phyloP scores from a whole-genome alignment of 73 alveolate species.

The Paramecium primaurelia region DNA sequence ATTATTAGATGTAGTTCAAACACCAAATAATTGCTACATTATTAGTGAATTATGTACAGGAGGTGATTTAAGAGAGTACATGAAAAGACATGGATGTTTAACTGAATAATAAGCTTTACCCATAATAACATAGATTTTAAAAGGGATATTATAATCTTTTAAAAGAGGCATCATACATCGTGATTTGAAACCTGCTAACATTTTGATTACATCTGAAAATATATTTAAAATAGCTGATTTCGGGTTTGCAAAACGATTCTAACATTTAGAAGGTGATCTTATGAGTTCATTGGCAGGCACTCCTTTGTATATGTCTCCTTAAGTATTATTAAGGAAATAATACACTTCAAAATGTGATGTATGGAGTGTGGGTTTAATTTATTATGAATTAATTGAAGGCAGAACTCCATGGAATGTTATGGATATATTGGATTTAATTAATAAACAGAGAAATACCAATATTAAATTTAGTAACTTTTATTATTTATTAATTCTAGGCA shows the following conservation, averaged over 20 bases:
- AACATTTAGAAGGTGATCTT: constrained; percentile 51
- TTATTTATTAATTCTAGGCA: not conserved
- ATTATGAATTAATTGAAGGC: constrained; percentile 58
- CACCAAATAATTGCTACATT: constrained; percentile 52
- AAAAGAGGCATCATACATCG: constrained; percentile 62
- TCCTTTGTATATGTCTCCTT: constrained; percentile 62
- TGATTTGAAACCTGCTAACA: constrained; percentile 71
- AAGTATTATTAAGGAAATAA: constrained; percentile 46
- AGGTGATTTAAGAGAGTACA: constrained; percentile 56
- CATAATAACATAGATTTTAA: constrained; percentile 19
- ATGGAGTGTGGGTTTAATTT: constrained; percentile 59
- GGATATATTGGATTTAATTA: constrained; percentile 46
- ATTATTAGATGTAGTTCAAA: constrained; percentile 58
- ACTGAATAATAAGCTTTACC: constrained; percentile 33
- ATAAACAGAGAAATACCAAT: constrained; percentile 15
- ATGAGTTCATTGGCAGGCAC: constrained; percentile 62
- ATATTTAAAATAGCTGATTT: constrained; percentile 60
- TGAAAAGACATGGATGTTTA: constrained; percentile 38
- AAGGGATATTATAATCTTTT: constrained; percentile 37
- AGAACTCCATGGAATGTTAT: constrained; percentile 59
- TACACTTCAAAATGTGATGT: constrained; percentile 60
- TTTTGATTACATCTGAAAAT: constrained; percentile 55
- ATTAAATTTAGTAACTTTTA: not conserved
- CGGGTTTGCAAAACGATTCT: constrained; percentile 56
- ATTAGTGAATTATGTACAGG: constrained; percentile 64